Evolutionary conservation across 2,329 filamentous ascomycete species (phyloP), one percentile per base, ranked within the genome.

Genomic region (Ophidiomyces ophidiicola): DNA sequence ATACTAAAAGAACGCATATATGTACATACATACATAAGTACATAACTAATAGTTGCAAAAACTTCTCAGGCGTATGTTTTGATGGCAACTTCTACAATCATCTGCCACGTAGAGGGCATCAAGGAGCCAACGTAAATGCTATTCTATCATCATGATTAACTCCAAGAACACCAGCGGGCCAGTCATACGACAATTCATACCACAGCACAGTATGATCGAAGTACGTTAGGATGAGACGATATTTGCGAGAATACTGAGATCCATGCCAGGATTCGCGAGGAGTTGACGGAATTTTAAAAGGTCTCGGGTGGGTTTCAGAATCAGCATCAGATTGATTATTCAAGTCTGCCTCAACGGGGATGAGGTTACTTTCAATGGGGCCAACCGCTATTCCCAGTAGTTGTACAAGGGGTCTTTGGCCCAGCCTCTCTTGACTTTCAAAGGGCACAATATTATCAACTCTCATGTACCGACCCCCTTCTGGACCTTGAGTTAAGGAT

Each of bases 401-500:
- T 4, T 64, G 62, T 5, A 56, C 51, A 11, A 54, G 50, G 1
- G 70, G 69, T 25, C 68, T 55, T 25, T 63, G 46, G 4, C 61
- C 58, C 4, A 52, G 48, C 21, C 53, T 48, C 48, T 75, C 70
- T 50, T 76, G 70, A 4, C 54, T 56, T 21, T 54, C 51, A 18
- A 67, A 68, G 0, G 76, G 76, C 7, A 79, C 51, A 5, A 77
- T 62, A 50, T 66, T 66, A 39, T 77, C 73, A 1, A 76, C 51
- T n/a, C 71, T 61, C 46, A 76, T 70, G 0, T 67, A 62, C 43
- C 67, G 45, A 39, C 55, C 56, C 12, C 53, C 54, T 11, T 53
- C 46, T 32, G 51, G 42, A 24, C 55, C 51, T 44, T 56, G 50
- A 2, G 70, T 73, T 14, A 78, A 57, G 1, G 66, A 60, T 32